A percentile compares a stretch with the other conserved stretches of the same genome.
These are phyloP conservation scores for Psilocybe azurescens DNA, from an alignment of 768 basidiomycete species.

Conservation along the genomic window DNA sequence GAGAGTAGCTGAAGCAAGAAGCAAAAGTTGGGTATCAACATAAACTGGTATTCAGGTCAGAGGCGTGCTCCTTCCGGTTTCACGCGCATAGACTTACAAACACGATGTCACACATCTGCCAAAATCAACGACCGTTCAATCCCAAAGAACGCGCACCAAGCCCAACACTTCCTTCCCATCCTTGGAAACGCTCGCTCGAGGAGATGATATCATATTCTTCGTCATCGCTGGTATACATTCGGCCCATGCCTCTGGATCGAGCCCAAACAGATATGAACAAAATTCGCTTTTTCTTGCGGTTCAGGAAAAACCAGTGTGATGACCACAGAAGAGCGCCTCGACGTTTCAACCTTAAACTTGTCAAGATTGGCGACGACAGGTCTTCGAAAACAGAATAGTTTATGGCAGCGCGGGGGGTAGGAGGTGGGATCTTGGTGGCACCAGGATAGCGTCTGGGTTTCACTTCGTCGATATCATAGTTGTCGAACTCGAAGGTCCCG, in stretches of 20 bases:
- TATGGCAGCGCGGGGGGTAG: conserved; percentile 44
- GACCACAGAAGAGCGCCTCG: conserved; percentile 92
- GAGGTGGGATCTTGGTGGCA: conserved; percentile 43
- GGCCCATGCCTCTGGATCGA: conserved; percentile 62
- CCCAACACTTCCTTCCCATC: conserved; percentile 80
- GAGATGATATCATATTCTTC: conserved; percentile 37
- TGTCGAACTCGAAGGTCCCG: conserved; percentile 78
- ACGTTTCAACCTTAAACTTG: conserved; percentile 57
- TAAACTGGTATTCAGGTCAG: conserved; percentile 24
- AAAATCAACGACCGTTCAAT: conserved; percentile 34
- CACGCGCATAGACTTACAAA: conserved; percentile 18
- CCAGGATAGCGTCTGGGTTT: conserved; percentile 43
- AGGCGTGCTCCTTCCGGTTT: neutral
- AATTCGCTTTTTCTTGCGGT: conserved; percentile 90
- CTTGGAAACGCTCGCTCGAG: conserved; percentile 61
- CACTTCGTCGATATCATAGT: conserved; percentile 74
- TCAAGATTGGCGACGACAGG: conserved; percentile 37
- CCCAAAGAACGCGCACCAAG: conserved; percentile 87
- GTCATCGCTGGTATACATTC: conserved; percentile 58
- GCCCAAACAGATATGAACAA: conserved; percentile 95
- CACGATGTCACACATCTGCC: neutral
- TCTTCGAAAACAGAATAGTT: conserved; percentile 43
- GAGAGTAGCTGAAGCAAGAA: conserved; percentile 2
- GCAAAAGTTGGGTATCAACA: conserved; percentile 18
- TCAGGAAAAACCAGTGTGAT: conserved; percentile 96